These are phyloP conservation scores for Citrus glauca DNA, from an alignment of 345 rosid genomes.

Conservation along the genomic window DNA sequence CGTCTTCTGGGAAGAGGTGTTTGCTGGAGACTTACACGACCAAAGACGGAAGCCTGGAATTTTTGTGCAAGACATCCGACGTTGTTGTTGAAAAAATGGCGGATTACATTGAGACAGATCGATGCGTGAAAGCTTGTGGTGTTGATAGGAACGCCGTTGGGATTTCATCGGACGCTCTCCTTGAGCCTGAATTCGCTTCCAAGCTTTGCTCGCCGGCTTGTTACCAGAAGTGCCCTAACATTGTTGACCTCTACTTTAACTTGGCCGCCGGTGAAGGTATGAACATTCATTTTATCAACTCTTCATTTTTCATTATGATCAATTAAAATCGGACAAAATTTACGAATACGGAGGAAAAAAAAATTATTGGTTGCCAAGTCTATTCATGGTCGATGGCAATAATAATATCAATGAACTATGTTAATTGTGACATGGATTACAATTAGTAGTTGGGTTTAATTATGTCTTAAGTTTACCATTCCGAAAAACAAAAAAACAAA, in stretches of 20 bases:
- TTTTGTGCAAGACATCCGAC: constrained; percentile 77
- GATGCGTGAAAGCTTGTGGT: constrained; percentile 74
- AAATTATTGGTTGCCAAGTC: neutral
- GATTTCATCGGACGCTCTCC: constrained; percentile 85
- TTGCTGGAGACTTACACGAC: constrained; percentile 49
- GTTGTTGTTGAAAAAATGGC: constrained; percentile 73
- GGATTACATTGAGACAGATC: constrained; percentile 71
- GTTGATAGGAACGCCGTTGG: constrained; percentile 77
- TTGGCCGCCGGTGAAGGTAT: constrained; percentile 97
- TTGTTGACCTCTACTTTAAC: constrained; percentile 88
- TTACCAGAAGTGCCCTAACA: constrained; percentile 75
- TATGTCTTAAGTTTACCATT: too few species aligned
- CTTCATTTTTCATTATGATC: neutral
- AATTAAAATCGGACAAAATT: neutral
- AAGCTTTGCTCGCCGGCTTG: constrained; percentile 85
- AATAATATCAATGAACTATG: neutral
- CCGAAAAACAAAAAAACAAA: too few species aligned
- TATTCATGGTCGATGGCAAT: neutral
- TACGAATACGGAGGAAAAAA: neutral
- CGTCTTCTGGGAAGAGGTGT: constrained; percentile 82
- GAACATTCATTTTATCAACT: neutral
- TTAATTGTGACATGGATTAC: neutral
- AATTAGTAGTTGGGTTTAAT: neutral
- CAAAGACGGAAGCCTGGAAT: constrained; percentile 42
- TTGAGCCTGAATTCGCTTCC: constrained; percentile 67